Conservation (phyloP, 148 eudicot species). For the Heliamphora exappendiculata region DNA sequence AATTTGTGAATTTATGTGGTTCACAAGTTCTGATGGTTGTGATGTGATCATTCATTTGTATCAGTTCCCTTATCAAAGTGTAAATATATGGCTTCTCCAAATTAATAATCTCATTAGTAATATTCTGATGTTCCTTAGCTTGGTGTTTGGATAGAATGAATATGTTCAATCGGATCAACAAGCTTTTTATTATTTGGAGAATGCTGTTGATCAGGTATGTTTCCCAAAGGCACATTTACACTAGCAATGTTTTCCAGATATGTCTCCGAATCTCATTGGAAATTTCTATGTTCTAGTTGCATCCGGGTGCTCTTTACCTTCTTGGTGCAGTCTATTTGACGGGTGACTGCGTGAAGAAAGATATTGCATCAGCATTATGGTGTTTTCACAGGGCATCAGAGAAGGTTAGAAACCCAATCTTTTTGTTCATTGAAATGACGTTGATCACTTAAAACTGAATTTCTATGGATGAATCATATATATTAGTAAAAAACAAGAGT, state of each 20-base stretch:
- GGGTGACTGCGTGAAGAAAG: conserved; percentile 86
- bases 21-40: neutral
- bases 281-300: conserved; percentile 52
- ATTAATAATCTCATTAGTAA: neutral
- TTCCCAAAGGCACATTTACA: neutral
- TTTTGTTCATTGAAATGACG: conserved; percentile 7
- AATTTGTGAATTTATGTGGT: neutral
- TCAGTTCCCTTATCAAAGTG: neutral
- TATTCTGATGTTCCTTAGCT: neutral
- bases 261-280: conserved; percentile 13
- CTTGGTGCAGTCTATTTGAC: conserved; percentile 87
- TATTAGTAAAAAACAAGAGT: neutral
- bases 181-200: conserved; percentile 86
- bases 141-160: conserved; percentile 44
- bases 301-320: conserved; percentile 89
- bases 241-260: neutral
- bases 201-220: conserved; percentile 82
- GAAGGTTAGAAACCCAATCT: conserved; percentile 47
- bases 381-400: conserved; percentile 91
- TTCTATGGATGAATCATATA: neutral
- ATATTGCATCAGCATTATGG: conserved; percentile 79
- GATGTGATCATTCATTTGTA: neutral
- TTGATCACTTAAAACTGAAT: neutral
- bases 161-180: conserved; percentile 50
- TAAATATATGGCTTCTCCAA: neutral